These are phyloP conservation scores for Fusarium sp. DNA, from an alignment of 2,329 filamentous ascomycete genomes.

Conservation along the genomic window DNA sequence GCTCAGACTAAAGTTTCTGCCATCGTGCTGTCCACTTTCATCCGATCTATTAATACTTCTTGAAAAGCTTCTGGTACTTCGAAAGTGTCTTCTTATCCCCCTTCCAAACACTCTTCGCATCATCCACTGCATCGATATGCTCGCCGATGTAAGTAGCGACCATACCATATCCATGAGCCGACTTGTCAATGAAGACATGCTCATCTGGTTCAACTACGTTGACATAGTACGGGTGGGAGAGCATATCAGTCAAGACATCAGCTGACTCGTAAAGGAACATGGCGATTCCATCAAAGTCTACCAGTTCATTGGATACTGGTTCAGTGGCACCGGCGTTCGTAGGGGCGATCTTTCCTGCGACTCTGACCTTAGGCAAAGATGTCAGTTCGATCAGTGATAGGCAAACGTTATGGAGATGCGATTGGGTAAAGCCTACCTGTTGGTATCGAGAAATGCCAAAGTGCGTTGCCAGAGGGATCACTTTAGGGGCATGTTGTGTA, in stretches of 20 bases:
- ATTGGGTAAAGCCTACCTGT: conserved; percentile 6
- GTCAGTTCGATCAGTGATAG: not conserved
- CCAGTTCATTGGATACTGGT: conserved; percentile 36
- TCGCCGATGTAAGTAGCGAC: conserved; percentile 44
- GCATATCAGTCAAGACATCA: conserved; percentile 39
- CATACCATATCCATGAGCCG: conserved; percentile 44
- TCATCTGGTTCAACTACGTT: conserved; percentile 48
- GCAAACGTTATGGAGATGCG: rapidly evolving
- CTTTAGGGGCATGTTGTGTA: conserved; percentile 47
- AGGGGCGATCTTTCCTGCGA: conserved; percentile 44
- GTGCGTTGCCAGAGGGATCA: conserved; percentile 43
- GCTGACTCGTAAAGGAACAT: conserved; percentile 46
- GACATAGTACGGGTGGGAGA: conserved; percentile 47
- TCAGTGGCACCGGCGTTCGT: conserved; percentile 29
- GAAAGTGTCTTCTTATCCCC: conserved; percentile 24
- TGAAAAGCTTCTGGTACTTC: conserved; percentile 43
- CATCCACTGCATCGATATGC: conserved; percentile 43
- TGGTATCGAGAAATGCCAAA: conserved; percentile 48
- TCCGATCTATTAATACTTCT: conserved; percentile 18
- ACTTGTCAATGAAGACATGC: conserved; percentile 47
- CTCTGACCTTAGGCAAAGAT: conserved; percentile 35
- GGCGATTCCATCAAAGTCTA: conserved; percentile 48
- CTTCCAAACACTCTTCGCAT: conserved; percentile 41
- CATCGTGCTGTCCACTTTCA: rapidly evolving
- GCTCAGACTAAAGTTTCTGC: rapidly evolving